Evolutionary conservation across 2,329 filamentous ascomycete species (phyloP).

Genomic region (Exophiala xenobiotica): DNA sequence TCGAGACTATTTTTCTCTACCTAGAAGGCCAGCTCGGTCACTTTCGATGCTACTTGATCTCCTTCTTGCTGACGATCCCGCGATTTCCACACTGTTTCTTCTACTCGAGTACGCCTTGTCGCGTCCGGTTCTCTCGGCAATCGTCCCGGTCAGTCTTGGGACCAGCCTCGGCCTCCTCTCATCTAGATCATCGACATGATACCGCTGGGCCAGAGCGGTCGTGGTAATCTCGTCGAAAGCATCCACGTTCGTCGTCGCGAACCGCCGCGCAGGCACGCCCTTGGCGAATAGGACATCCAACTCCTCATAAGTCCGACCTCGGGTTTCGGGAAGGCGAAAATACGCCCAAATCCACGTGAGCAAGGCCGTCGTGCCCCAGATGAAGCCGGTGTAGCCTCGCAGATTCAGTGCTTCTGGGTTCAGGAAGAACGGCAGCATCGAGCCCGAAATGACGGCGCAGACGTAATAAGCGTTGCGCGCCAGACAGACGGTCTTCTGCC

Average conservation of each 20-base stretch:
- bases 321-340: constrained; percentile 36
- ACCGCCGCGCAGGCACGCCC: constrained; percentile 18
- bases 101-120: background rate
- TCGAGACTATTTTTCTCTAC: background rate
- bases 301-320: constrained; percentile 36
- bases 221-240: constrained; percentile 15
- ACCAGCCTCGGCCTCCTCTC: constrained; percentile 17
- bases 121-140: background rate
- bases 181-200: background rate
- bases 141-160: background rate
- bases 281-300: constrained; percentile 27
- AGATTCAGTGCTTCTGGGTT: constrained; percentile 40
- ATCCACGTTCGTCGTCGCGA: constrained; percentile 20
- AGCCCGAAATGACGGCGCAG: constrained; percentile 46
- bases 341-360: constrained; percentile 34
- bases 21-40: background rate
- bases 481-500: constrained; percentile 55
- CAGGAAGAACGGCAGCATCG: constrained; percentile 37
- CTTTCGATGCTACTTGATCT: background rate
- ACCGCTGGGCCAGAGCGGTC: constrained; percentile 1
- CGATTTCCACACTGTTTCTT: background rate
- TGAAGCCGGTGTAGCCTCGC: constrained; percentile 41
- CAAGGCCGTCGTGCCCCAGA: constrained; percentile 39
- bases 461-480: constrained; percentile 53
- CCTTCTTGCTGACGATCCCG: background rate